Percentiles rank a stretch among this genome's conserved stretches.
Evolutionary conservation across 805 yeast species (phyloP).

Genomic region (Isabelozyma gotoi): DNA sequence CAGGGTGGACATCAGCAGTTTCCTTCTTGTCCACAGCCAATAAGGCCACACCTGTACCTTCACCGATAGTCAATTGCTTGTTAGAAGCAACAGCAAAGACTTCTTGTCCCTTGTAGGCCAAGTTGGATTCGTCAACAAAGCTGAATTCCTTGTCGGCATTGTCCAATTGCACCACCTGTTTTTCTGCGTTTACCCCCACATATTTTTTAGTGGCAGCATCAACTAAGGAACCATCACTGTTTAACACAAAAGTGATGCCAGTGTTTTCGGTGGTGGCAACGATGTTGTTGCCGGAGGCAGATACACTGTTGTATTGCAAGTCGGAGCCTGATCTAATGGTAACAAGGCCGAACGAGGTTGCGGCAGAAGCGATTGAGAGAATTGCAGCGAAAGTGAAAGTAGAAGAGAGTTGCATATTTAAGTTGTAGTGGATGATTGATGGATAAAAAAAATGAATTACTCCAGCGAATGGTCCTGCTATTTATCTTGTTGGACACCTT

Average conservation of each 20-base stretch:
- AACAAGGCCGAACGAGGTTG: slow-evolving; percentile 15
- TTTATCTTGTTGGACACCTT: no score
- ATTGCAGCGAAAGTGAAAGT: no score
- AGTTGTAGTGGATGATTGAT: no score
- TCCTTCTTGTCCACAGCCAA: neutral
- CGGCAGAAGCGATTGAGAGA: slow-evolving; percentile 26
- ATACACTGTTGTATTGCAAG: slow-evolving; percentile 17
- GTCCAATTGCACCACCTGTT: slow-evolving; percentile 1
- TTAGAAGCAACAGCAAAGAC: slow-evolving; percentile 3
- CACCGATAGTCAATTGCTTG: neutral
- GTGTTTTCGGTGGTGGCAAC: slow-evolving; percentile 10
- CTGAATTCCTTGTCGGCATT: slow-evolving; percentile 6
- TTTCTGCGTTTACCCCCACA: neutral
- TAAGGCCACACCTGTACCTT: neutral
- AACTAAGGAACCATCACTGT: slow-evolving; percentile 20
- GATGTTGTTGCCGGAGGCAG: slow-evolving; percentile 6
- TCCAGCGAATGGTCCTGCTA: no score
- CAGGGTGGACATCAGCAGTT: neutral
- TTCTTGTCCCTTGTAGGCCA: slow-evolving; percentile 2
- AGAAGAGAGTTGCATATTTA: no score
- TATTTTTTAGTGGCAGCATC: slow-evolving; percentile 10
- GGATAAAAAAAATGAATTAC: no score
- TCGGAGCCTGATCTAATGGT: slow-evolving; percentile 24
- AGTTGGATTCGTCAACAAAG: slow-evolving; percentile 8
- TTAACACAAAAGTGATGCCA: slow-evolving; percentile 16